phyloP scores from a whole-genome alignment of 805 yeast genomes.

The Naumovozyma baii region DNA sequence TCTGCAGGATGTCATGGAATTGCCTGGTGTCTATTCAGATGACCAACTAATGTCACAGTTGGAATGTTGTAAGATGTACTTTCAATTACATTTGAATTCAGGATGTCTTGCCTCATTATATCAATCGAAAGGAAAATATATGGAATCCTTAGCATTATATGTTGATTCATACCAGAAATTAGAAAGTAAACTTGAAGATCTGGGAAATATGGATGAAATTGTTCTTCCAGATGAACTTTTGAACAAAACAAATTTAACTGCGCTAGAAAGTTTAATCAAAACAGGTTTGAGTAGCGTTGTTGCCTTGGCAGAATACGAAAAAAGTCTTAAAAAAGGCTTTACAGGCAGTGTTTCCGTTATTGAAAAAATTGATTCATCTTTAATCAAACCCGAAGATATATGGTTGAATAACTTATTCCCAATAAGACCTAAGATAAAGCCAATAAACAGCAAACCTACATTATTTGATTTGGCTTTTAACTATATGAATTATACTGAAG shows the following conservation, averaged over 20 bases:
- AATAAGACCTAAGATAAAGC: constrained; percentile 37
- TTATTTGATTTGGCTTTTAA: constrained; percentile 86
- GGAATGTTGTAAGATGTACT: constrained; percentile 18
- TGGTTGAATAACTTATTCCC: constrained; percentile 22
- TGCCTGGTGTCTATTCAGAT: constrained; percentile 90
- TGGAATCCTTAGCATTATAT: constrained; percentile 25
- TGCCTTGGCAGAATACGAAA: constrained; percentile 30
- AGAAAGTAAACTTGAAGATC: constrained; percentile 6
- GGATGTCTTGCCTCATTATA: constrained; percentile 24
- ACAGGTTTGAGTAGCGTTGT: constrained; percentile 24
- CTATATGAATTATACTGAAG: constrained; percentile 47
- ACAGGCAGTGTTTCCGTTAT: not conserved
- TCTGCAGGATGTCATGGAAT: constrained; percentile 52
- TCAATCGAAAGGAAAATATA: constrained; percentile 21
- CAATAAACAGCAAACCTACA: constrained; percentile 77
- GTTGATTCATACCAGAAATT: constrained; percentile 18
- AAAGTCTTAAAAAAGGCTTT: constrained; percentile 7
- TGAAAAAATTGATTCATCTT: constrained; percentile 17
- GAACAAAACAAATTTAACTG: constrained; percentile 36
- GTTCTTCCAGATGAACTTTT: constrained; percentile 18
- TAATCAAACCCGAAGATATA: constrained; percentile 30
- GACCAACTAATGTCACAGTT: constrained; percentile 45
- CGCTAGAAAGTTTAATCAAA: constrained; percentile 39
- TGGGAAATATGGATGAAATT: constrained; percentile 5
- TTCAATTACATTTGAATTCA: constrained; percentile 14